Evolutionary conservation across 2,329 filamentous ascomycete genomes (phyloP), one percentile per base, ranked within the genome.

Genomic region (Aspergillus sp.): DNA sequence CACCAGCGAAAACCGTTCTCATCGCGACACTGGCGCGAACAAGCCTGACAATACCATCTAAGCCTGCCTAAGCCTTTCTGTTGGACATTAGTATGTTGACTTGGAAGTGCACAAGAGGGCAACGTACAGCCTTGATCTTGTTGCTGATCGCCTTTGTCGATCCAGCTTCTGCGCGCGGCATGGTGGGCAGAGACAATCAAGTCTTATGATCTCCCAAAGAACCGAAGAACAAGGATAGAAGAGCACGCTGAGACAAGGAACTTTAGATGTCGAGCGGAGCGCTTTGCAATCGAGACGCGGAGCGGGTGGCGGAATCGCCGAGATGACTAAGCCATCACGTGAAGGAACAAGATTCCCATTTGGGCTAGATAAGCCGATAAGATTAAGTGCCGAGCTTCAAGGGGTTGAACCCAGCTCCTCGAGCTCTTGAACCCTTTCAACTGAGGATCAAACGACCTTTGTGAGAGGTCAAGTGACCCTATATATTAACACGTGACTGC

Each of bases 111-210:
- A 19, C 10, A 23, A 17, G 8, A 15, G 8, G 78, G 57, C 88
- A 88, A 75, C 91, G 90, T 64, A 70, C 69, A 64, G 87, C 85
- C 79, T 96, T 97, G 81, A 96, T 88, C 79, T 92, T 90, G 80
- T 98, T 98, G 78, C 86, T 87, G 62, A 98, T 84, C 75, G 91
- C 86, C 80, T 97, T 98, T n/a, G 89, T 92, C 59, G 89, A 91
- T 64, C 95, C 95, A 57, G 91, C 88, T 81, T 98, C 95, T 70
- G 95, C 95, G 81, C 91, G 91, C 56, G 89, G 89, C 94, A 98
- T 98, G 55, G 74, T 89, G 80, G 19, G 30, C 25, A 27, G 17
- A 17, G 11, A 10, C 8, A 3, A 42, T 3, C 15, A n/a, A 10
- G 10, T 19, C 41, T 8, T 0, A 32, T 8, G 2, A 11, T 10